Percentiles rank a stretch among this genome's conserved stretches.
Evolutionary conservation across 2,329 filamentous ascomycete genomes (phyloP).

Genomic region (Aureobasidium sp.): DNA sequence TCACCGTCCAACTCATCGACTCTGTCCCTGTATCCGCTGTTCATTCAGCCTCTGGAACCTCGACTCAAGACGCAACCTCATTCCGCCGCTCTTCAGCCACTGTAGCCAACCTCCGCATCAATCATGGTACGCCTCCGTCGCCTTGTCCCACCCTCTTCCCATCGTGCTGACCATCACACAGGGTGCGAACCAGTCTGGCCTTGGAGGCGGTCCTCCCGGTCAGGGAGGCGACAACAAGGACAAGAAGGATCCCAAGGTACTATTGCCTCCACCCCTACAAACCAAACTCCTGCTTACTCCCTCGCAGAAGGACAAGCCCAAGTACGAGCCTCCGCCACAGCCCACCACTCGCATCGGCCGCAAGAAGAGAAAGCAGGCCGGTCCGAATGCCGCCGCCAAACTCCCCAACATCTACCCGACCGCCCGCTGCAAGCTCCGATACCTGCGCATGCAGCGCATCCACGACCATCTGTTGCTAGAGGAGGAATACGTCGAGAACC

Average conservation of each 20-base stretch:
- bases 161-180: slow-evolving; percentile 28
- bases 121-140: slow-evolving; percentile 10
- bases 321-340: slow-evolving; percentile 96
- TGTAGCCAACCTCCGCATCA: not conserved
- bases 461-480: slow-evolving; percentile 95
- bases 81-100: not conserved
- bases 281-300: not conserved
- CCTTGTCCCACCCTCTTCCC: not conserved
- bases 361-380: slow-evolving; percentile 95
- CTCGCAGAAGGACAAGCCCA: slow-evolving; percentile 93
- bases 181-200: slow-evolving; percentile 82
- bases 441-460: slow-evolving; percentile 95
- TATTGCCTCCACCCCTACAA: slow-evolving; percentile 4
- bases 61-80: not conserved
- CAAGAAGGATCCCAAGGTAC: slow-evolving; percentile 65
- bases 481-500: slow-evolving; percentile 98
- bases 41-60: not conserved
- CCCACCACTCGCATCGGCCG: slow-evolving; percentile 94
- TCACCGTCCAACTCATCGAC: not conserved
- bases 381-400: slow-evolving; percentile 90
- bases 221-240: slow-evolving; percentile 66
- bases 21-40: not conserved
- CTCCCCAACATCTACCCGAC: slow-evolving; percentile 90
- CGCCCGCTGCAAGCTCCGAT: slow-evolving; percentile 92
- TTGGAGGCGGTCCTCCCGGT: slow-evolving; percentile 60